Evolutionary conservation across 257 asterid species (phyloP).

Genomic region (Capsicum baccatum): DNA sequence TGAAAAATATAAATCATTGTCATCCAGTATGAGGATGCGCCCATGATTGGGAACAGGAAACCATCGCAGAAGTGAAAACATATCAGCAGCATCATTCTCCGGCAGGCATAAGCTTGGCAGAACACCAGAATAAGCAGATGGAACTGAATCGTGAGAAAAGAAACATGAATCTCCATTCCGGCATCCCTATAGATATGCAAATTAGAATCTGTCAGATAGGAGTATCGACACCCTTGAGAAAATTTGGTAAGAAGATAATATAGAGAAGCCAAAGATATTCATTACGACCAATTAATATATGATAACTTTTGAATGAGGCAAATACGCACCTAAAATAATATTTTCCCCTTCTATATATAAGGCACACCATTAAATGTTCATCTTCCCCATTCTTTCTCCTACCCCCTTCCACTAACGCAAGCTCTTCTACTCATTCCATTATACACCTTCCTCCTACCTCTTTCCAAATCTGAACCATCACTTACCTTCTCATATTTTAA

Average conservation of each 20-base stretch:
- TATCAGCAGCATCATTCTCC: conserved; percentile 53
- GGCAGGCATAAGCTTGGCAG: conserved; percentile 51
- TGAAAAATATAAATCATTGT: conserved; percentile 68
- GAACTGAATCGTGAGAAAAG: conserved; percentile 74
- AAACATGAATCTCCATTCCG: conserved; percentile 75
- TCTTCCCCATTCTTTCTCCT: neutral
- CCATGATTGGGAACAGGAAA: conserved; percentile 65
- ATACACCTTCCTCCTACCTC: conserved; percentile 16
- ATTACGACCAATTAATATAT: neutral
- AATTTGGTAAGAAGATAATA: neutral
- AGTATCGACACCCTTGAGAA: neutral
- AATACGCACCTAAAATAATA: neutral
- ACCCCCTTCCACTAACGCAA: neutral
- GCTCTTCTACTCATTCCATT: neutral
- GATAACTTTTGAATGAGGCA: neutral
- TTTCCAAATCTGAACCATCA: neutral
- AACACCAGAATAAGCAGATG: conserved; percentile 39
- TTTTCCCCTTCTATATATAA: neutral
- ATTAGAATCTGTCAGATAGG: conserved; percentile 21
- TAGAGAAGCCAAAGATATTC: conserved; percentile 5
- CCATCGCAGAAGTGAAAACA: conserved; percentile 53
- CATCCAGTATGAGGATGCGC: conserved; percentile 67
- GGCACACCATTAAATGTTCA: neutral
- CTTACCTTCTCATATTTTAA: neutral
- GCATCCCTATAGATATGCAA: conserved; percentile 76